Evolutionary conservation across 176 grass and related monocot genomes (phyloP), one percentile per base, ranked within the genome.

Genomic region (Guadua angustifolia): DNA sequence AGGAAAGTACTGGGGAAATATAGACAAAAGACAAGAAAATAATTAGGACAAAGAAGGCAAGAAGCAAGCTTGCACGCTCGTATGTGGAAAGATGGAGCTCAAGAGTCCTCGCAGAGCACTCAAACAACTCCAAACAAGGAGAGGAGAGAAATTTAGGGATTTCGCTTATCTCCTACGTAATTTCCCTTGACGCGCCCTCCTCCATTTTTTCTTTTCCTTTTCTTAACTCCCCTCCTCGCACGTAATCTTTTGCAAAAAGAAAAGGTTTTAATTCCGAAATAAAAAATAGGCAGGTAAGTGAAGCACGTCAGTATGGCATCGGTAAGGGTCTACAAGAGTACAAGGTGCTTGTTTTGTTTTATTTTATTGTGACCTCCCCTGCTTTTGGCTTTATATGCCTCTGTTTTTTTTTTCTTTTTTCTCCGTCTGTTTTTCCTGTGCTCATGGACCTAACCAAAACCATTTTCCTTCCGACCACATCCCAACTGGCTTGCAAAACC

Each of bases 221-320:
- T 69, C 74, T 80, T 17, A 59, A 14, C 57, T 77, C 39, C 39
- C 53, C 13, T 77, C n/a, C 57, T 77, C 55, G 12, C 79, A 82
- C 84, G 83, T 86, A 88, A 72, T 79, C 74, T 70, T 82, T 86
- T 89, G 82, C 21, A 10, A 57, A 84, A 79, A 71, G 68, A 36
- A 78, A 79, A 84, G 80, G 73, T 50, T 82, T 92, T 82, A 86
- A 69, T 68, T 66, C 14, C 66, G 83, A 88, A 85, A 79, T 75
- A 75, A 79, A 78, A 84, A 65, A 86, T 53, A 83, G 81, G 87
- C 85, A 81, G 84, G 72, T 81, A 80, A 88, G 68, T 88, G 80
- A 84, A 75, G 90, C 90, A 82, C 85, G 90, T 82, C 88, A 88
- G 89, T 87, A 84, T 84, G 85, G 88, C 88, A 90, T 91, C 89